These are phyloP conservation scores for Filobasidium uniguttulatum DNA, from an alignment of 1,284 basidiomycete genomes.

Conservation along the genomic window DNA sequence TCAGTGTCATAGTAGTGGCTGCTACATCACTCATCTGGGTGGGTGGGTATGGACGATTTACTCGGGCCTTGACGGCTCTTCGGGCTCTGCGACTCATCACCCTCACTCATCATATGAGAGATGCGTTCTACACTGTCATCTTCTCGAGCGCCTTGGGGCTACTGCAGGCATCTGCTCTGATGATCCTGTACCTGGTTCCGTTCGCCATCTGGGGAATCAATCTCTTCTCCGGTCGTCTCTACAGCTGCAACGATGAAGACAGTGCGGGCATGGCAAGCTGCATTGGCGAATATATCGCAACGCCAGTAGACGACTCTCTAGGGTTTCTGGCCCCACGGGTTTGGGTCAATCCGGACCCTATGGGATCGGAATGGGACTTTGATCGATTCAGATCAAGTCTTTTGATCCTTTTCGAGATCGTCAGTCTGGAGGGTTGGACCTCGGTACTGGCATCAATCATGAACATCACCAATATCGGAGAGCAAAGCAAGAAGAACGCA, in stretches of 20 bases:
- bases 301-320: conserved; percentile 41
- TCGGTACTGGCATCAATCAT: conserved; percentile 78
- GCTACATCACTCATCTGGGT: conserved; percentile 62
- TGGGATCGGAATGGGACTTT: conserved; percentile 60
- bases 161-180: conserved; percentile 80
- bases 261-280: conserved; percentile 53
- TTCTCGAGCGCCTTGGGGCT: conserved; percentile 78
- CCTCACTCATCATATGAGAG: conserved; percentile 68
- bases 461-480: conserved; percentile 55
- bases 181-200: conserved; percentile 88
- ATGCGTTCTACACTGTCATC: conserved; percentile 81
- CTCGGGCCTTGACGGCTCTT: conserved; percentile 76
- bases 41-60: conserved; percentile 66
- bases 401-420: conserved; percentile 91
- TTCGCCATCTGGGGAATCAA: conserved; percentile 97
- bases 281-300: conserved; percentile 52
- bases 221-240: conserved; percentile 77
- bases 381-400: conserved; percentile 75
- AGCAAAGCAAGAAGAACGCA: conserved; percentile 58
- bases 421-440: conserved; percentile 72
- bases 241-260: conserved; percentile 64
- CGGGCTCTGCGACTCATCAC: conserved; percentile 83
- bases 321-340: conserved; percentile 66
- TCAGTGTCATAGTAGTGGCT: conserved; percentile 69
- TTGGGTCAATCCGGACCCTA: conserved; percentile 74